phyloP scores from a whole-genome alignment of 2,329 filamentous ascomycete species.

The Fonsecaea pedrosoi region DNA sequence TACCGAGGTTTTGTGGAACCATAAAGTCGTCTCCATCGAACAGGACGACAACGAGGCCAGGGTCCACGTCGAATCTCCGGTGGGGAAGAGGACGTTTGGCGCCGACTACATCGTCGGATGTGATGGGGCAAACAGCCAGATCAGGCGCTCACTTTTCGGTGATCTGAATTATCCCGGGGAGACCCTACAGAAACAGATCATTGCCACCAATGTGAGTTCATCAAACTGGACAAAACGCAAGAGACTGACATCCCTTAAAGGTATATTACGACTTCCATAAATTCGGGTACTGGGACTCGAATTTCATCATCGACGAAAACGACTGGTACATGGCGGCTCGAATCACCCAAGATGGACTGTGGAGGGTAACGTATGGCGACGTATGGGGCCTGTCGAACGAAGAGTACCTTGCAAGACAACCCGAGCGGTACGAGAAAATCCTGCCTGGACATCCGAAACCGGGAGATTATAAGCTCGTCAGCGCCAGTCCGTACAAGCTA shows the following conservation, averaged over 20 bases:
- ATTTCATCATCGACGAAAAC: constrained; percentile 65
- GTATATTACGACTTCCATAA: constrained; percentile 36
- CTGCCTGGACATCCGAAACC: constrained; percentile 67
- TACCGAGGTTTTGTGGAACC: constrained; percentile 54
- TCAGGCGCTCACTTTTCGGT: constrained; percentile 45
- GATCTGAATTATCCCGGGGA: constrained; percentile 35
- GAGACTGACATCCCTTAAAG: constrained; percentile 9
- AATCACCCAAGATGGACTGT: constrained; percentile 65
- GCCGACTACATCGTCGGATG: constrained; percentile 52
- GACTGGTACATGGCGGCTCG: constrained; percentile 69
- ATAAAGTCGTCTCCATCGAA: constrained; percentile 44
- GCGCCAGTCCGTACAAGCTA: constrained; percentile 66
- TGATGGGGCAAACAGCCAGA: constrained; percentile 51
- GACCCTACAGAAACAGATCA: constrained; percentile 36
- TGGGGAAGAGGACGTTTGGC: constrained; percentile 25
- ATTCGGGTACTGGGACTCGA: constrained; percentile 36
- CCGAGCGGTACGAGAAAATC: constrained; percentile 63
- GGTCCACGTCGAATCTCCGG: constrained; percentile 31
- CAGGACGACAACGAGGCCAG: constrained; percentile 34
- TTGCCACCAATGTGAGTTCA: constrained; percentile 37
- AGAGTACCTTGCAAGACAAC: constrained; percentile 61
- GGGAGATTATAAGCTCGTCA: constrained; percentile 62
- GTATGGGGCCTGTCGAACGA: constrained; percentile 59
- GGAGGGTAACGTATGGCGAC: constrained; percentile 70
- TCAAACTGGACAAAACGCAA: not conserved